Conservation (phyloP, 2,329 filamentous ascomycete genomes). For the Diaporthe velutina region DNA sequence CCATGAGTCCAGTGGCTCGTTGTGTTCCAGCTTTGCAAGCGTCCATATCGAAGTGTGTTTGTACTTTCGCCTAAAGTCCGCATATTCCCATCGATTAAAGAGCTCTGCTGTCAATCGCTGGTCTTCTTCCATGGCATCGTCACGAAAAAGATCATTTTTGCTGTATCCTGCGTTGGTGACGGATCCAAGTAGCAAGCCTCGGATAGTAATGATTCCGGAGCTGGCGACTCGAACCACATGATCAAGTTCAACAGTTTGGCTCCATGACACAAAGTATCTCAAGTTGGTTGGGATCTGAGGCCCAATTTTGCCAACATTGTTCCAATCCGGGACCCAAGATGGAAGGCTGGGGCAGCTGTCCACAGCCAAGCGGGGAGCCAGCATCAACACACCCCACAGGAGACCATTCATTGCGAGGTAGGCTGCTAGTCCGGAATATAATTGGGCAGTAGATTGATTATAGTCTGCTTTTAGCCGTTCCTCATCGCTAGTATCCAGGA, state of each 20-base stretch:
- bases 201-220: background rate
- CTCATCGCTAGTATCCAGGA: background rate
- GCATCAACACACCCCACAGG: background rate
- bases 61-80: no score
- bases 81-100: no score
- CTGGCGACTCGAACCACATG: background rate
- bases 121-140: background rate
- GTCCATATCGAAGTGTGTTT: no score
- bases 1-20: background rate
- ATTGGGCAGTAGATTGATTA: background rate
- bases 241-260: background rate
- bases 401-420: background rate
- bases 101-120: no score
- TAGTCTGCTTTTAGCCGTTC: background rate
- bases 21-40: background rate
- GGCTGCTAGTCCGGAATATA: background rate
- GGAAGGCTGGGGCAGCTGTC: background rate
- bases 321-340: background rate
- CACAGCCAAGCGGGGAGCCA: background rate
- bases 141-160: background rate
- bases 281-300: background rate
- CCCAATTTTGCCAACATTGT: background rate
- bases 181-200: background rate
- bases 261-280: no score
- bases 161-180: background rate